Percentiles rank a stretch among this genome's conserved stretches.
Evolutionary conservation across 2,329 filamentous ascomycete species (phyloP).

Genomic region (Hymenoscyphus fructigenus): DNA sequence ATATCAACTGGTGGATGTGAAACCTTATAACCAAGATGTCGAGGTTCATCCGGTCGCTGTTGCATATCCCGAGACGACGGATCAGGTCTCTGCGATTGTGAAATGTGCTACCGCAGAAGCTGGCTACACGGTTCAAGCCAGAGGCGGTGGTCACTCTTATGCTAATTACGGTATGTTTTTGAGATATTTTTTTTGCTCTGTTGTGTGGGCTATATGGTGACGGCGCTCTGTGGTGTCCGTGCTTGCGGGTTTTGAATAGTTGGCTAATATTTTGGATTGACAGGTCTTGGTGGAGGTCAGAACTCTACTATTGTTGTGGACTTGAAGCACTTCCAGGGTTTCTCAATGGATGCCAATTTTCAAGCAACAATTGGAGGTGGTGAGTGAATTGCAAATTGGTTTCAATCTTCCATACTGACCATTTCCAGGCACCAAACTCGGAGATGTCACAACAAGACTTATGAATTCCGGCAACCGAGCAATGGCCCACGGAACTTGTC

Average conservation of each 20-base stretch:
- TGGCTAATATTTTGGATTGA: not conserved
- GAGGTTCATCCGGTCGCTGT: constrained; percentile 25
- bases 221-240: no score
- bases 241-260: not conserved
- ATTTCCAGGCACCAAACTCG: constrained; percentile 43
- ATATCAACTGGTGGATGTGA: constrained; percentile 24
- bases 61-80: constrained; percentile 32
- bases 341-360: constrained; percentile 55
- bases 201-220: not conserved
- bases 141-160: constrained; percentile 54
- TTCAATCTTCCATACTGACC: not conserved
- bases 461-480: constrained; percentile 54
- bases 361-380: constrained; percentile 54
- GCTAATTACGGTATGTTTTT: constrained; percentile 40
- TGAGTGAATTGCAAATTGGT: not conserved
- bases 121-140: constrained; percentile 46
- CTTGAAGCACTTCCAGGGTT: constrained; percentile 51
- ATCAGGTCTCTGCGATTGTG: constrained; percentile 45
- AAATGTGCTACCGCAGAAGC: constrained; percentile 43
- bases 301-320: constrained; percentile 55
- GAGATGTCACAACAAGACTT: constrained; percentile 50
- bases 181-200: not conserved
- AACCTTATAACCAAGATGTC: constrained; percentile 27
- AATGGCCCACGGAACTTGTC: constrained; percentile 59
- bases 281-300: constrained; percentile 48